These are phyloP conservation scores for Colletotrichum graminicola DNA, from an alignment of 2,329 filamentous ascomycete genomes.

Conservation along the genomic window DNA sequence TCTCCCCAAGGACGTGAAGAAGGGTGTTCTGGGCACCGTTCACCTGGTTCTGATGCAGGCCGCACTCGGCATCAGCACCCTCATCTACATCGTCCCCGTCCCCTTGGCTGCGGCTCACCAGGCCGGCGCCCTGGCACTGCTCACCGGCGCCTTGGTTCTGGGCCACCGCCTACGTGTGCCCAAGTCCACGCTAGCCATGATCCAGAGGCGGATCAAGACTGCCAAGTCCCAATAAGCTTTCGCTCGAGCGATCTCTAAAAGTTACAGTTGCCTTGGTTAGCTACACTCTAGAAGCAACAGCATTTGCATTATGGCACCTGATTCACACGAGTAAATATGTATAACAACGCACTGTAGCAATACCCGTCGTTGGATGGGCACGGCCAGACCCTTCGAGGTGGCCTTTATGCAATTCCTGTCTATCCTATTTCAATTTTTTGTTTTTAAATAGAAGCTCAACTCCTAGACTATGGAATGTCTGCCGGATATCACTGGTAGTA, in stretches of 20 bases:
- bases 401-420: slow-evolving; percentile 7
- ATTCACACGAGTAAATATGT: slow-evolving; percentile 28
- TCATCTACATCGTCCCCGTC: slow-evolving; percentile 94
- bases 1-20: slow-evolving; percentile 73
- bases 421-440: slow-evolving; percentile 16
- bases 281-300: slow-evolving; percentile 33
- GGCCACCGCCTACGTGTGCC: slow-evolving; percentile 84
- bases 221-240: slow-evolving; percentile 21
- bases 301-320: slow-evolving; percentile 32
- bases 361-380: slow-evolving; percentile 8
- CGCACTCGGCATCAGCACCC: slow-evolving; percentile 86
- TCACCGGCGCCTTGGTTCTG: slow-evolving; percentile 85
- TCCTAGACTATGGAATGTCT: slow-evolving; percentile 42
- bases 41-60: slow-evolving; percentile 88
- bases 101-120: slow-evolving; percentile 92
- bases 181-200: slow-evolving; percentile 69
- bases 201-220: slow-evolving; percentile 63
- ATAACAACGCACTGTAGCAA: slow-evolving; percentile 35
- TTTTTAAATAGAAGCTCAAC: slow-evolving; percentile 35
- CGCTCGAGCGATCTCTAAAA: background rate
- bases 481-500: slow-evolving; percentile 32
- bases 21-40: slow-evolving; percentile 82
- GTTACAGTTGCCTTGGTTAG: background rate
- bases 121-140: slow-evolving; percentile 85
- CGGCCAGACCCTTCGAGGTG: slow-evolving; percentile 25